phyloP scores from a whole-genome alignment of 2,329 filamentous ascomycete species.

The Erysiphe neolycopersici region DNA sequence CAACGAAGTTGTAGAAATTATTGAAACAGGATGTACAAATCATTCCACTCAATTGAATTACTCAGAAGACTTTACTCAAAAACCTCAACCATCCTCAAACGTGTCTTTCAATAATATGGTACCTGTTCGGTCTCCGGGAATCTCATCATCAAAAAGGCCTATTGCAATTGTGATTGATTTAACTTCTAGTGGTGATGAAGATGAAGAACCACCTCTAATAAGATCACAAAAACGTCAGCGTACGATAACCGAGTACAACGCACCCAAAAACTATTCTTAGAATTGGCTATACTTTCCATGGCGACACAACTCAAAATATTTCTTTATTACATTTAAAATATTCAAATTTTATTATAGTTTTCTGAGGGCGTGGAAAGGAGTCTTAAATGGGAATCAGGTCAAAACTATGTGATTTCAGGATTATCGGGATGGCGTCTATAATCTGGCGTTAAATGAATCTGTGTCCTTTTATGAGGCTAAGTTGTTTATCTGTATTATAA shows the following conservation, averaged over 20 bases:
- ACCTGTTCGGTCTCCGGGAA: conserved; percentile 9
- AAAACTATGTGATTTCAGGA: background rate
- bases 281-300: background rate
- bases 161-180: conserved; percentile 25
- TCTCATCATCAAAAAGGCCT: conserved; percentile 17
- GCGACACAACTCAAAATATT: background rate
- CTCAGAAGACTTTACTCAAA: conserved; percentile 4
- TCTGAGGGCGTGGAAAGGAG: background rate
- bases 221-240: conserved; percentile 13
- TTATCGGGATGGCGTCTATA: no score
- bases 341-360: background rate
- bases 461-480: no score
- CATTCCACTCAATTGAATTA: conserved; percentile 2
- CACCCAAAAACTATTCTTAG: background rate
- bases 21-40: conserved; percentile 7
- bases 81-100: conserved; percentile 7
- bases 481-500: no score
- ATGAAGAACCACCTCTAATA: conserved; percentile 16
- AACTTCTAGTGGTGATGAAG: conserved; percentile 25
- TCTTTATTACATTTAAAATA: background rate
- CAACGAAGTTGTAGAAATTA: conserved; percentile 24
- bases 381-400: background rate
- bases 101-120: background rate
- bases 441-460: no score
- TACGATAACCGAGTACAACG: background rate